Evolutionary conservation across 805 yeast genomes (phyloP).

Genomic region (Wickerhamiella occidentalis): DNA sequence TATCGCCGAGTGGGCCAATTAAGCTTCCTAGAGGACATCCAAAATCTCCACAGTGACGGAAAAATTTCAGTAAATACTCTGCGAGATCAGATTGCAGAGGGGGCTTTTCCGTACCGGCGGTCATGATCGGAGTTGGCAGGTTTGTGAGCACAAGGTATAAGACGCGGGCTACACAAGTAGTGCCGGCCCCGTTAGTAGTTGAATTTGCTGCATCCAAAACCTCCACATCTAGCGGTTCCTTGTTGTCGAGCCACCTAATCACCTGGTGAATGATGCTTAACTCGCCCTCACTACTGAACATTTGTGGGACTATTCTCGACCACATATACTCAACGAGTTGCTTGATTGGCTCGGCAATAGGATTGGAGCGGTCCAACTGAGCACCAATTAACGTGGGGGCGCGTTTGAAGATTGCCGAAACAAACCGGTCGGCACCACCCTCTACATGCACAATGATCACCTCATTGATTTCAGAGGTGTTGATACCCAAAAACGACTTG

Average conservation of each 20-base stretch:
- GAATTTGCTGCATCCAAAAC: slow-evolving; percentile 23
- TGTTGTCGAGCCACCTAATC: slow-evolving; percentile 29
- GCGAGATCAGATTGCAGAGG: slow-evolving; percentile 7
- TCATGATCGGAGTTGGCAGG: slow-evolving; percentile 16
- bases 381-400: slow-evolving; percentile 28
- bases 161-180: slow-evolving; percentile 31
- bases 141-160: slow-evolving; percentile 16
- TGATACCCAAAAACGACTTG: slow-evolving; percentile 7
- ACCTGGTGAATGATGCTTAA: slow-evolving; percentile 20
- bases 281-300: slow-evolving; percentile 22
- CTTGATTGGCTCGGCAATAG: slow-evolving; percentile 28
- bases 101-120: not conserved
- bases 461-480: slow-evolving; percentile 4
- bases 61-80: slow-evolving; percentile 11
- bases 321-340: slow-evolving; percentile 29
- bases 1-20: not conserved
- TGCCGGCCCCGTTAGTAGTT: slow-evolving; percentile 29
- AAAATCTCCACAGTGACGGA: slow-evolving; percentile 10
- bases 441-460: slow-evolving; percentile 9
- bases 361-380: slow-evolving; percentile 19
- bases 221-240: slow-evolving; percentile 25
- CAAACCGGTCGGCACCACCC: slow-evolving; percentile 14
- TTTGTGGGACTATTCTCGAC: slow-evolving; percentile 19
- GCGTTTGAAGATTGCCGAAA: slow-evolving; percentile 20
- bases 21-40: slow-evolving; percentile 5